A percentile compares a stretch with the other conserved stretches of the same genome.
These are phyloP conservation scores for Termitomyces sp. DNA, from an alignment of 768 basidiomycete species.

Conservation along the genomic window DNA sequence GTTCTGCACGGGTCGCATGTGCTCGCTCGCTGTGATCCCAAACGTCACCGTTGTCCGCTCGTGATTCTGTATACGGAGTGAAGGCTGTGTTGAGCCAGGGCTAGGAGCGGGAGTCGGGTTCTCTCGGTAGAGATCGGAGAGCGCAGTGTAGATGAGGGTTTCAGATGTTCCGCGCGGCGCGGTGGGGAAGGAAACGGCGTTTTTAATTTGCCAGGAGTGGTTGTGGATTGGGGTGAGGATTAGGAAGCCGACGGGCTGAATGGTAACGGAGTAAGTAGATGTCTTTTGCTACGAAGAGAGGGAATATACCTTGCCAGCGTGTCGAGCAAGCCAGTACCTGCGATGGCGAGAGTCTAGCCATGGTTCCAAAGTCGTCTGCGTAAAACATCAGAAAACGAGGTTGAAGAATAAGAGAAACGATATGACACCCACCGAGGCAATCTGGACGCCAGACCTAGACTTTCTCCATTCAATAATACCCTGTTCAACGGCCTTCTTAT, in stretches of 20 bases:
- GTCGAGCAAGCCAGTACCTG: not conserved
- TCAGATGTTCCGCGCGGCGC: not conserved
- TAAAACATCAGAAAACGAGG: not conserved
- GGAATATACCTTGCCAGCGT: not conserved
- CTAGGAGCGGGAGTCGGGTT: not conserved
- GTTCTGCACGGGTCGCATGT: not conserved
- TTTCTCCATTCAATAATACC: slow-evolving; percentile 58
- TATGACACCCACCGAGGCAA: slow-evolving; percentile 39
- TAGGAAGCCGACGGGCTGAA: not conserved
- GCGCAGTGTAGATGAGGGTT: not conserved
- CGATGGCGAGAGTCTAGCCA: not conserved
- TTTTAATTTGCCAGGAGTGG: not conserved
- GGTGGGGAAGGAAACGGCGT: not conserved
- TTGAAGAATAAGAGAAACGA: not conserved
- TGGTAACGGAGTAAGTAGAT: not conserved
- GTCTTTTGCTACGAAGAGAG: not conserved
- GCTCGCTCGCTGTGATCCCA: not conserved
- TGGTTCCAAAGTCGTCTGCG: not conserved
- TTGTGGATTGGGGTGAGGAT: slow-evolving; percentile 1
- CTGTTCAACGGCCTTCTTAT: slow-evolving; percentile 46
- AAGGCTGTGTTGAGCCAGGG: not conserved
- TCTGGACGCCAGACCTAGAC: slow-evolving; percentile 53
- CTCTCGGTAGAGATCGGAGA: not conserved
- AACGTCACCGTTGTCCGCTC: not conserved
- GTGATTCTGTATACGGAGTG: not conserved